phyloP scores from a whole-genome alignment of 2,329 filamentous ascomycete genomes.

The Elsinoe fawcettii region DNA sequence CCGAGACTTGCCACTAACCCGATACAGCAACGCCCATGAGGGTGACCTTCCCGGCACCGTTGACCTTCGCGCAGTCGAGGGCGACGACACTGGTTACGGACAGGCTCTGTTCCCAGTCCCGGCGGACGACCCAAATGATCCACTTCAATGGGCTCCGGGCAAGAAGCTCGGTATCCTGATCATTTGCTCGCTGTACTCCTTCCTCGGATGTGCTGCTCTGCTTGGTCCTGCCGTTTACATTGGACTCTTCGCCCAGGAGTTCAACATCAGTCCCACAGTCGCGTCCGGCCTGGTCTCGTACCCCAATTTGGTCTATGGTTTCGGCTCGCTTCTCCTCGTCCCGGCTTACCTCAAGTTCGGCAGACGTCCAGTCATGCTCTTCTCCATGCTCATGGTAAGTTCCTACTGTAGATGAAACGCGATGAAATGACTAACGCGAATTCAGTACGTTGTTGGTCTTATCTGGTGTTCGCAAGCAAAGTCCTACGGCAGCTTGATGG shows the following conservation, averaged over 20 bases:
- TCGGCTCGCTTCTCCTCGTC: constrained; percentile 49
- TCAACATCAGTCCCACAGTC: constrained; percentile 42
- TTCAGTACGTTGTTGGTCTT: constrained; percentile 34
- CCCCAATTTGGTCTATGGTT: constrained; percentile 53
- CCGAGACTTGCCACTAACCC: background rate
- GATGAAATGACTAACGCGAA: no score
- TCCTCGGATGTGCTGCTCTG: constrained; percentile 51
- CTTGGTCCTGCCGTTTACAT: constrained; percentile 54
- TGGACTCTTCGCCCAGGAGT: constrained; percentile 45
- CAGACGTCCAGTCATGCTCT: constrained; percentile 37
- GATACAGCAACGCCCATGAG: constrained; percentile 48
- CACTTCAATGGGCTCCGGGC: constrained; percentile 48
- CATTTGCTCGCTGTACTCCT: constrained; percentile 49
- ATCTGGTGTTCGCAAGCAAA: constrained; percentile 37
- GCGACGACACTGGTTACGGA: constrained; percentile 52
- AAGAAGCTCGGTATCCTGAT: constrained; percentile 53
- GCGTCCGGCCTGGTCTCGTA: constrained; percentile 53
- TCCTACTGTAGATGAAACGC: no score
- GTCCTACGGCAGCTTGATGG: constrained; percentile 37
- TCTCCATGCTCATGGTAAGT: constrained; percentile 31
- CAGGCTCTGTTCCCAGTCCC: constrained; percentile 56
- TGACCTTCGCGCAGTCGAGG: constrained; percentile 46
- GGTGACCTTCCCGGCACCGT: constrained; percentile 51
- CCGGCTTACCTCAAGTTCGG: constrained; percentile 50
- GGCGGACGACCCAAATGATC: constrained; percentile 54